Percentiles rank a stretch among this genome's conserved stretches.
Conservation (phyloP, 169 alveolate species). For the Plasmodium vinckei region DNA sequence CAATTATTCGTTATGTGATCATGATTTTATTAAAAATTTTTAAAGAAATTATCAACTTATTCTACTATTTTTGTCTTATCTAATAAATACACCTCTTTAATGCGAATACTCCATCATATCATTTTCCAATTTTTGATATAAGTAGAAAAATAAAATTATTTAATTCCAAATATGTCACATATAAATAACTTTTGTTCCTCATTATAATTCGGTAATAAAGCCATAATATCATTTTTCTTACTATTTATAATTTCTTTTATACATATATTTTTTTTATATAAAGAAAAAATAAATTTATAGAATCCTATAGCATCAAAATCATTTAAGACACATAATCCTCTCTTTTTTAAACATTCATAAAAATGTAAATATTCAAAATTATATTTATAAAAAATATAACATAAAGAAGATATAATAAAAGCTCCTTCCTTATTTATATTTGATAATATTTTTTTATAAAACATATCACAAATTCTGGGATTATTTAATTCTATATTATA, state of each 20-base stretch:
- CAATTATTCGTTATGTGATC: too few relatives aligned
- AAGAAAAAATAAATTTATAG: constrained; percentile 55
- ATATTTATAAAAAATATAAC: constrained; percentile 59
- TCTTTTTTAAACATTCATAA: constrained; percentile 44
- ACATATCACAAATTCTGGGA: constrained; percentile 42
- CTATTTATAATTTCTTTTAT: constrained; percentile 40
- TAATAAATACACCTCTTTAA: too few relatives aligned
- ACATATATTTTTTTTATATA: constrained; percentile 50
- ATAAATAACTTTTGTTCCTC: constrained; percentile 53
- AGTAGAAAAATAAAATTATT: constrained; percentile 1
- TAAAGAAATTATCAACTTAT: too few relatives aligned
- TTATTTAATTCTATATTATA: constrained; percentile 56
- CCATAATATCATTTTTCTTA: constrained; percentile 38
- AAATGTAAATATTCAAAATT: constrained; percentile 44
- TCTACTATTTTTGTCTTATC: too few relatives aligned
- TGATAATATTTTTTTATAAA: constrained; percentile 46
- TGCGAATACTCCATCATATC: too few relatives aligned
- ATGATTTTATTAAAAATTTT: too few relatives aligned
- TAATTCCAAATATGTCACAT: constrained; percentile 35
- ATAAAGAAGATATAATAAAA: constrained; percentile 33
- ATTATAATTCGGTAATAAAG: constrained; percentile 33
- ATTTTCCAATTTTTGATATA: too few relatives aligned
- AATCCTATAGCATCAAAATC: constrained; percentile 26
- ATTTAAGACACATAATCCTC: constrained; percentile 20
- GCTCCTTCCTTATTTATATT: constrained; percentile 42